Conservation (phyloP, 169 alveolate species). For the Plasmodium billcollinsi region DNA sequence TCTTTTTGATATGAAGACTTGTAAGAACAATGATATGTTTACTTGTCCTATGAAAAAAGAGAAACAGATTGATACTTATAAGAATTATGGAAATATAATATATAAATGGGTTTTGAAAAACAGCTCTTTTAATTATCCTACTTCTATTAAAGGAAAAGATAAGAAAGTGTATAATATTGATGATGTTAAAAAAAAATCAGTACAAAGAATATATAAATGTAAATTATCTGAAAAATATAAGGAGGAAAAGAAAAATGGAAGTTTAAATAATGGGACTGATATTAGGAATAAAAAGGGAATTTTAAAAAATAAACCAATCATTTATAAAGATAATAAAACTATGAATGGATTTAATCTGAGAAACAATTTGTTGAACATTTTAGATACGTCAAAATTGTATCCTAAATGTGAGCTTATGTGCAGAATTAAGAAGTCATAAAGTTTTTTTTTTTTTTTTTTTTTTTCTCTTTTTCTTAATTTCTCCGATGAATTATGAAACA, state of each 20-base stretch:
- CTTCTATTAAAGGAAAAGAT: too few species aligned
- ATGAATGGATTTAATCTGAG: not conserved
- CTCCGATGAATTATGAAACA: too few species aligned
- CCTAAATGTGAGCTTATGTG: constrained; percentile 52
- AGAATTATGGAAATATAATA: too few species aligned
- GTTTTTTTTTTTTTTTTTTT: too few species aligned
- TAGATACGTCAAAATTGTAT: not conserved
- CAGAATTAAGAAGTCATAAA: not conserved
- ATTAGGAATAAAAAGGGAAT: not conserved
- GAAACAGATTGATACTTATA: too few species aligned
- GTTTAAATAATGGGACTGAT: not conserved
- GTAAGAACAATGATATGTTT: not conserved
- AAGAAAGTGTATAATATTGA: too few species aligned
- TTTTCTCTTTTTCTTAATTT: too few species aligned
- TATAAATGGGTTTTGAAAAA: too few species aligned
- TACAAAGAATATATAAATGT: too few species aligned
- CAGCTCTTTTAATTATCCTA: too few species aligned
- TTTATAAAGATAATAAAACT: not conserved
- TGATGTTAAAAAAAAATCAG: too few species aligned
- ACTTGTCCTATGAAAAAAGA: too few species aligned
- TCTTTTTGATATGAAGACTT: not conserved
- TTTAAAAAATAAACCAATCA: not conserved
- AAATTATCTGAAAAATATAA: not conserved
- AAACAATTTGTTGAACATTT: constrained; percentile 13
- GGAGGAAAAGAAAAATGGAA: not conserved